phyloP scores from a whole-genome alignment of 768 basidiomycete species.

The Mycena chlorophos region DNA sequence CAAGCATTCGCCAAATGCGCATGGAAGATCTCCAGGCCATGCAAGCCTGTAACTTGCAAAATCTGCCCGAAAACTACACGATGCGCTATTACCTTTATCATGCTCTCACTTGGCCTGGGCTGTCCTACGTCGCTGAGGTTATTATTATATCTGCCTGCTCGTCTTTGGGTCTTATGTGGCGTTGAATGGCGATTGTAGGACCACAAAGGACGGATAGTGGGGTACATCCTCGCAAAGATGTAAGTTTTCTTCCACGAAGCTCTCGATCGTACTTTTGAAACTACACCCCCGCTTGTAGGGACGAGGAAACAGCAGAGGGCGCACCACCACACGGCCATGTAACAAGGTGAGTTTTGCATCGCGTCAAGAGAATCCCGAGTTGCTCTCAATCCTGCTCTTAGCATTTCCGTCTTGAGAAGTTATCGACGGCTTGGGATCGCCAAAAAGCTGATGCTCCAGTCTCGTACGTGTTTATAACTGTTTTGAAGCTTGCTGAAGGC shows the following conservation, averaged over 20 bases:
- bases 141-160: neutral
- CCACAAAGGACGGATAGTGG: constrained; percentile 85
- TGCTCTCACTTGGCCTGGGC: constrained; percentile 90
- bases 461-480: constrained; percentile 60
- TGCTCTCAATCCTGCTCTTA: constrained; percentile 32
- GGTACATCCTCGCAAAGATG: constrained; percentile 97
- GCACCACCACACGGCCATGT: constrained; percentile 88
- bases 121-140: constrained; percentile 87
- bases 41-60: constrained; percentile 95
- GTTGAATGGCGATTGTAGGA: constrained; percentile 39
- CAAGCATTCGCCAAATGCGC: constrained; percentile 48
- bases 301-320: constrained; percentile 61
- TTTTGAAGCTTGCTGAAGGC: neutral
- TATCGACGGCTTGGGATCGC: constrained; percentile 91
- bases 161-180: neutral
- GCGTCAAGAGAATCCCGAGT: too few relatives aligned
- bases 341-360: constrained; percentile 41
- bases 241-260: constrained; percentile 36
- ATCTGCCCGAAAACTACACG: constrained; percentile 92
- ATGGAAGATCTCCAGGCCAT: constrained; percentile 88
- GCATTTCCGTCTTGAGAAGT: constrained; percentile 89
- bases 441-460: constrained; percentile 93
- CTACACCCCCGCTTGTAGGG: constrained; percentile 44
- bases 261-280: constrained; percentile 6
- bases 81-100: constrained; percentile 91